Conservation (phyloP, 2,329 filamentous ascomycete genomes). For the Trematosphaeria pertusa region DNA sequence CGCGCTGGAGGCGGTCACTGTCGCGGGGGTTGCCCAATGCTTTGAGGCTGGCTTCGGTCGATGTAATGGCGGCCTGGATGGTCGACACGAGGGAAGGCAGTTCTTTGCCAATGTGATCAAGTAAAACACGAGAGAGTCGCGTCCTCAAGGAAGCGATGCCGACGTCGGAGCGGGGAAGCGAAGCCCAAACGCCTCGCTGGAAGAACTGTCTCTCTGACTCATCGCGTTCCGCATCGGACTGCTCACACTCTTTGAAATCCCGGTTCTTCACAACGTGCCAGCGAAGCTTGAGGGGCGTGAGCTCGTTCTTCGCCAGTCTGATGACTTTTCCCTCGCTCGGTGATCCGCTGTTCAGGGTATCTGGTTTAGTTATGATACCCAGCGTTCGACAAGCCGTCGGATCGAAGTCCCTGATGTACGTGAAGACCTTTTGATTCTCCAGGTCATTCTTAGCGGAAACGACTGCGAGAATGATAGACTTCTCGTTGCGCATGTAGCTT, state of each 20-base stretch:
- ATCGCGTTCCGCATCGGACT: constrained; percentile 30
- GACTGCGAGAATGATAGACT: constrained; percentile 57
- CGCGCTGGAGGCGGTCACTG: constrained; percentile 25
- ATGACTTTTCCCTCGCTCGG: constrained; percentile 27
- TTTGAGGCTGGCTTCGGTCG: constrained; percentile 21
- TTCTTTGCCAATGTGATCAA: constrained; percentile 40
- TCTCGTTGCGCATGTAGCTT: constrained; percentile 50
- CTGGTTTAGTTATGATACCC: constrained; percentile 56
- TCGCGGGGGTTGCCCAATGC: constrained; percentile 27
- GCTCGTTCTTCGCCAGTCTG: constrained; percentile 42
- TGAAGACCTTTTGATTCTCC: constrained; percentile 49
- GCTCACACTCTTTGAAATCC: constrained; percentile 24
- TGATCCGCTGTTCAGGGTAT: constrained; percentile 38
- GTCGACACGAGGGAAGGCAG: constrained; percentile 28
- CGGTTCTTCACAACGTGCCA: constrained; percentile 51
- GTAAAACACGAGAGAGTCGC: constrained; percentile 38
- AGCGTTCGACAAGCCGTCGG: constrained; percentile 42
- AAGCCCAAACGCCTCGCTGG: constrained; percentile 23
- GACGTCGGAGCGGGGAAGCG: constrained; percentile 26
- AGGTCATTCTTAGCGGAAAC: constrained; percentile 52
- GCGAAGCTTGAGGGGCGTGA: constrained; percentile 37
- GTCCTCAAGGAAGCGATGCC: constrained; percentile 38
- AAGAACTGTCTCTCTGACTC: constrained; percentile 33
- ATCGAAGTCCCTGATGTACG: constrained; percentile 14
- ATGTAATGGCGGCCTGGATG: constrained; percentile 22